Percentiles rank a stretch among this genome's conserved stretches.
Evolutionary conservation across 1,284 basidiomycete genomes (phyloP).

Genomic region (Prillingera fragicola): DNA sequence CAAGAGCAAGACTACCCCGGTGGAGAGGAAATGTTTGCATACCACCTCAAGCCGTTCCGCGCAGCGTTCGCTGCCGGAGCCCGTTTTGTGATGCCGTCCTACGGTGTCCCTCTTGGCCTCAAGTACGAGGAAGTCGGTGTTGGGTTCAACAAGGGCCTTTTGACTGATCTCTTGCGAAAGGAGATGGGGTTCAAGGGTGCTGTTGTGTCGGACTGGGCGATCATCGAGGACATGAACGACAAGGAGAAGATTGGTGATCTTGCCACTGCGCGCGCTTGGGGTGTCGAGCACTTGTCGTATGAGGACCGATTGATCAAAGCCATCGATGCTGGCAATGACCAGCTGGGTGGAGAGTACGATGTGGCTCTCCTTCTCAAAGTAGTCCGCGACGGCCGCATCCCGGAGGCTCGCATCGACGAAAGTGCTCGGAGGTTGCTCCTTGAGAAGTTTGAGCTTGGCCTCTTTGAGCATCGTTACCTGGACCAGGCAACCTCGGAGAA

Average conservation of each 20-base stretch:
- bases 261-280: slow-evolving; percentile 10
- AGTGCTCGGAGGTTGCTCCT: slow-evolving; percentile 5
- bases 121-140: slow-evolving; percentile 14
- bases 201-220: slow-evolving; percentile 17
- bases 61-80: slow-evolving; percentile 12
- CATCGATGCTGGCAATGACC: slow-evolving; percentile 18
- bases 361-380: slow-evolving; percentile 7
- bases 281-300: slow-evolving; percentile 13
- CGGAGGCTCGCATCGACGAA: slow-evolving; percentile 14
- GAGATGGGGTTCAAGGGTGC: slow-evolving; percentile 15
- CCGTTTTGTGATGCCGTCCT: slow-evolving; percentile 15
- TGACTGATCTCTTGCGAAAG: slow-evolving; percentile 5
- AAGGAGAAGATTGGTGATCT: slow-evolving; percentile 7
- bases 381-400: slow-evolving; percentile 8
- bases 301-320: slow-evolving; percentile 13
- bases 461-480: slow-evolving; percentile 12
- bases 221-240: slow-evolving; percentile 3
- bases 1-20: slow-evolving; percentile 16
- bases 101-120: slow-evolving; percentile 14
- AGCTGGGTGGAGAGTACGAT: slow-evolving; percentile 17
- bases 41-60: slow-evolving; percentile 19
- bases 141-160: slow-evolving; percentile 16
- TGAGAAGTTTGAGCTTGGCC: slow-evolving; percentile 14
- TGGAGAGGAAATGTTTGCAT: slow-evolving; percentile 7
- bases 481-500: slow-evolving; percentile 7